A percentile compares a stretch with the other conserved stretches of the same genome.
phyloP scores from a whole-genome alignment of 192 early-diverging fungal genomes.

The Backusella westeae region DNA sequence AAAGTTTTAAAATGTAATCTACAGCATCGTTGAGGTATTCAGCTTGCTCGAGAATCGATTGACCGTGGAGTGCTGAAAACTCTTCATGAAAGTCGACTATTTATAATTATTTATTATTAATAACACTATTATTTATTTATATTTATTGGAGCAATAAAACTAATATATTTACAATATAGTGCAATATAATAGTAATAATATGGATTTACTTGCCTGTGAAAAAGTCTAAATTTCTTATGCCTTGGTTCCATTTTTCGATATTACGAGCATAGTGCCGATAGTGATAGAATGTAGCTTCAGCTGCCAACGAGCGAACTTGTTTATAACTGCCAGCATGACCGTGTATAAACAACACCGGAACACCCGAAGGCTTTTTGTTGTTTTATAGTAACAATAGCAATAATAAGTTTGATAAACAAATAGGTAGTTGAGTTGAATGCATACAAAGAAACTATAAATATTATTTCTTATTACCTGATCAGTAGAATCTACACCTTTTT shows the following conservation, averaged over 20 bases:
- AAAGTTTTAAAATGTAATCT: conserved; percentile 71
- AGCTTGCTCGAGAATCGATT: conserved; percentile 83
- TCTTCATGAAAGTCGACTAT: conserved; percentile 86
- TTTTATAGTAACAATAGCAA: neutral
- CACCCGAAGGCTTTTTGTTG: conserved; percentile 51
- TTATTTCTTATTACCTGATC: conserved; percentile 30
- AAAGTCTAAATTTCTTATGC: conserved; percentile 48
- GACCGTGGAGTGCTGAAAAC: conserved; percentile 85
- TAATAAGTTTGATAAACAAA: neutral
- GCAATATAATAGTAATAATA: neutral
- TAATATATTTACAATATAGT: neutral
- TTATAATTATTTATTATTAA: conserved; percentile 13
- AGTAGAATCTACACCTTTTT: conserved; percentile 53
- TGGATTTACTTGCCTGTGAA: conserved; percentile 46
- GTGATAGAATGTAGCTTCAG: conserved; percentile 62
- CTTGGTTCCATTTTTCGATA: conserved; percentile 16
- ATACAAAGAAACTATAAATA: neutral
- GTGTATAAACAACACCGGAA: conserved; percentile 92
- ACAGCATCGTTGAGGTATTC: conserved; percentile 81
- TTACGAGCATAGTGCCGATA: conserved; percentile 41
- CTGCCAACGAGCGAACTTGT: conserved; percentile 84
- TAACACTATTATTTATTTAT: neutral
- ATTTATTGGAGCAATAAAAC: neutral
- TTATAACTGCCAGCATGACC: conserved; percentile 93
- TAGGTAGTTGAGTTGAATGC: neutral